Evolutionary conservation across 805 yeast species (phyloP), one percentile per base, ranked within the genome.

Genomic region (Teunomyces cretensis): DNA sequence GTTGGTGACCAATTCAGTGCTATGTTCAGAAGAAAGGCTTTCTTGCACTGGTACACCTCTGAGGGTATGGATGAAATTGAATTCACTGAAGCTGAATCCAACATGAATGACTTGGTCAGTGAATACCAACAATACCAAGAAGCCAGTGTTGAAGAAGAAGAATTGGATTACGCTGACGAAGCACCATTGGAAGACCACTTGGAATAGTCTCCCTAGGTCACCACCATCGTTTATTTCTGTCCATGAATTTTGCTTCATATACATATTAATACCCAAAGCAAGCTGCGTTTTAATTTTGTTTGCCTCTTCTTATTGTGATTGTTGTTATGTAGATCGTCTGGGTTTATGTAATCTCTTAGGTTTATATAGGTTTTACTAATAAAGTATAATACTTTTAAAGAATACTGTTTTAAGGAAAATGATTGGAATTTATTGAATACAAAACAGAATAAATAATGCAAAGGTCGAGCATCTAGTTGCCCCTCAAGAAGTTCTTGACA

Each of bases 31-130:
- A 88, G 94, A 75, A 86, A 85, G 68, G 97, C 97, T 52, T 90
- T 90, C 82, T 83, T 90, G 72, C 96, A 90, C 70, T 90, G 97
- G 97, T 90, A 88, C 72, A 87, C 94, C 8, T 79, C 84, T 56
- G 97, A 90, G 71, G 97, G 97, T 74, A 90, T 90, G 97, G 97
- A 90, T 62, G 95, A 86, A 72, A 78, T 84, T 76, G 97, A 90
- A 73, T 90, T 90, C 69, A 81, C 89, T 47, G 97, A 90, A 74
- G 97, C 97, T 43, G 95, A 88, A 72, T 83, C 92, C 44, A 87
- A 90, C 66, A 82, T 90, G 90, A 80, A 79, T 56, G 97, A 90
- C 70, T 76, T 90, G 62, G 90, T 89, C 45, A 80, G 84, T 61
- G 97, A 90, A 70, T 72, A 90, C 65, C 94, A 88, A 73, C 96